Percentiles rank a stretch among this genome's conserved stretches.
phyloP scores from a whole-genome alignment of 192 early-diverging fungal genomes.

The Pecoramyces ruminantium region DNA sequence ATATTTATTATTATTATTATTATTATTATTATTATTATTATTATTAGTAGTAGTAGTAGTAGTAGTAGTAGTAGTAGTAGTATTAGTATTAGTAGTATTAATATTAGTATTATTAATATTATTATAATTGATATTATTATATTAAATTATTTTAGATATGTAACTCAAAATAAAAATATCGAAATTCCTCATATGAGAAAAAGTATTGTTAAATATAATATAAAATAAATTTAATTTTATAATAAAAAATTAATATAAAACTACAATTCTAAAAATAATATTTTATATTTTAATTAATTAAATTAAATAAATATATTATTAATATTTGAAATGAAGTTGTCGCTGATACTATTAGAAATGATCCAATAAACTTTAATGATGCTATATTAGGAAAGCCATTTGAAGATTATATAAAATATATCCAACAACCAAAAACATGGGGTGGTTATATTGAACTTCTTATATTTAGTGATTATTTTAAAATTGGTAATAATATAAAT shows the following conservation, averaged over 20 bases:
- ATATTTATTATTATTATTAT: too few relatives aligned
- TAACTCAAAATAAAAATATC: background rate
- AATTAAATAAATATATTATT: too few relatives aligned
- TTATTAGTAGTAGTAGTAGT: too few relatives aligned
- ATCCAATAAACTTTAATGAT: conserved; percentile 37
- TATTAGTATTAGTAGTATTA: too few relatives aligned
- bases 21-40: background rate
- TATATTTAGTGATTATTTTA: conserved; percentile 51
- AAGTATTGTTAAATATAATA: background rate
- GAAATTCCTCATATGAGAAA: background rate
- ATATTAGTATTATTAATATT: too few relatives aligned
- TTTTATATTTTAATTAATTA: too few relatives aligned
- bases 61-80: too few relatives aligned
- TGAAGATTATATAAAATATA: conserved; percentile 50
- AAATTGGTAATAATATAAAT: conserved; percentile 11
- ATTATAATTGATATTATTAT: background rate
- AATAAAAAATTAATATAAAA: too few relatives aligned
- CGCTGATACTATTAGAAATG: conserved; percentile 13
- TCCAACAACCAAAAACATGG: conserved; percentile 43
- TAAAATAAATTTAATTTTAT: too few relatives aligned
- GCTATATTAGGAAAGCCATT: conserved; percentile 36
- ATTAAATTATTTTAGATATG: too few relatives aligned
- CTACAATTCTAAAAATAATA: too few relatives aligned
- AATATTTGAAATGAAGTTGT: conserved; percentile 2
- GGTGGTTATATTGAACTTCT: conserved; percentile 35